phyloP scores from a whole-genome alignment of 371 early-diverging fungal genomes.

The Funneliformis caledonium region DNA sequence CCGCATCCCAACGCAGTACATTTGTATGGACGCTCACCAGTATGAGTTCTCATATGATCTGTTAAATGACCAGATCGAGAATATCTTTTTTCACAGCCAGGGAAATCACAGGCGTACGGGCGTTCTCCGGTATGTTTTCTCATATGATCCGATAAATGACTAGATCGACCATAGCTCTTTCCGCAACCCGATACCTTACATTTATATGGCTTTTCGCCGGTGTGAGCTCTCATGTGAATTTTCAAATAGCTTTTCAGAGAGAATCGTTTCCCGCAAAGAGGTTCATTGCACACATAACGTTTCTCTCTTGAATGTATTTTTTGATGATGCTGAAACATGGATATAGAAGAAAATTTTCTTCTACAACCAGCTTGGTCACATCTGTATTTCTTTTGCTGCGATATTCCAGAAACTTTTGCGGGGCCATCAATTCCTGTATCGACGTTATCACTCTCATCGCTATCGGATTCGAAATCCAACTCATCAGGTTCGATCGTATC shows the following conservation, averaged over 20 bases:
- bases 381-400: slow-evolving; percentile 45
- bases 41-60: slow-evolving; percentile 61
- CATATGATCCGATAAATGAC: slow-evolving; percentile 63
- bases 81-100: slow-evolving; percentile 52
- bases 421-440: no score
- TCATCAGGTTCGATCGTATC: not conserved
- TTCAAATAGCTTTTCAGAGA: not conserved
- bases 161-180: slow-evolving; percentile 66
- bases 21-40: slow-evolving; percentile 44
- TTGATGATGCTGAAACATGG: slow-evolving; percentile 85
- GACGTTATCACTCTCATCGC: not conserved
- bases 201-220: not conserved
- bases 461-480: not conserved
- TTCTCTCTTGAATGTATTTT: slow-evolving; percentile 82
- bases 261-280: not conserved
- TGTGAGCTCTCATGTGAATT: slow-evolving; percentile 9
- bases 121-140: slow-evolving; percentile 4
- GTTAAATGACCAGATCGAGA: slow-evolving; percentile 68
- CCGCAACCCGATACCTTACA: slow-evolving; percentile 64
- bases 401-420: no score
- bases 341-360: slow-evolving; percentile 85
- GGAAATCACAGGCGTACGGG: slow-evolving; percentile 50
- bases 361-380: slow-evolving; percentile 65
- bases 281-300: slow-evolving; percentile 60
- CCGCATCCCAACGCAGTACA: slow-evolving; percentile 63